Evolutionary conservation across 2,329 filamentous ascomycete species (phyloP).

Genomic region (Phaeophleospora eucalypticola): DNA sequence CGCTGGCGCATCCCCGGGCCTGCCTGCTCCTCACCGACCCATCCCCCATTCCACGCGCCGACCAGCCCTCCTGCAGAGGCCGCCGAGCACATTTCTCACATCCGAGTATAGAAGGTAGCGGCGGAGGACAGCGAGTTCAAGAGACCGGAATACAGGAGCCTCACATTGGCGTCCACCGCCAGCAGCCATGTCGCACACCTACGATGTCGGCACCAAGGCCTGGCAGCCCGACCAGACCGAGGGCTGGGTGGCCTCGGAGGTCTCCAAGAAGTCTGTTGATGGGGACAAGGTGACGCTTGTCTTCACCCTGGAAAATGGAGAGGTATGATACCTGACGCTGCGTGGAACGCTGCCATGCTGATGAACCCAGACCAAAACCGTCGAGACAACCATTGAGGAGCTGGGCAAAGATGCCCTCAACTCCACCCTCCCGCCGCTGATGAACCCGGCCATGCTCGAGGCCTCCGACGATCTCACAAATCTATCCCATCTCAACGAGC

Average conservation of each 20-base stretch:
- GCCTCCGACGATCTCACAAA: constrained; percentile 98
- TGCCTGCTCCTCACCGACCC: too few species aligned
- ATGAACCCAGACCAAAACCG: constrained; percentile 63
- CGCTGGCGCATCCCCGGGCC: too few species aligned
- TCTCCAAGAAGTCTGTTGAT: constrained; percentile 76
- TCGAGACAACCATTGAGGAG: constrained; percentile 72
- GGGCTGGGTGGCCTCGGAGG: constrained; percentile 96
- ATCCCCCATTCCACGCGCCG: too few species aligned
- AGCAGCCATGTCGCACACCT: constrained; percentile 76
- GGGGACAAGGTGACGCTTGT: constrained; percentile 83
- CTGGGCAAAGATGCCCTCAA: constrained; percentile 74
- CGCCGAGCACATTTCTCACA: too few species aligned
- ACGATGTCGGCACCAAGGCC: constrained; percentile 93
- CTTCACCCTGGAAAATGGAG: constrained; percentile 83
- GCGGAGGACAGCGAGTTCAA: too few species aligned
- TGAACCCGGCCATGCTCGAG: constrained; percentile 98
- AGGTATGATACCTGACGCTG: constrained; percentile 6
- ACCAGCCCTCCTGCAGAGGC: too few species aligned
- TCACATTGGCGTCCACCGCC: constrained; percentile 9
- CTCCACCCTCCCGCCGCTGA: constrained; percentile 78
- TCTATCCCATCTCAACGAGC: constrained; percentile 95
- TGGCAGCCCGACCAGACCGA: constrained; percentile 97
- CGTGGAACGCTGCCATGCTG: background rate
- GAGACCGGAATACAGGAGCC: too few species aligned
- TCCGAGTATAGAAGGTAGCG: too few species aligned